Conservation (phyloP, 345 rosid genomes). For the Clarkia xantiana region DNA sequence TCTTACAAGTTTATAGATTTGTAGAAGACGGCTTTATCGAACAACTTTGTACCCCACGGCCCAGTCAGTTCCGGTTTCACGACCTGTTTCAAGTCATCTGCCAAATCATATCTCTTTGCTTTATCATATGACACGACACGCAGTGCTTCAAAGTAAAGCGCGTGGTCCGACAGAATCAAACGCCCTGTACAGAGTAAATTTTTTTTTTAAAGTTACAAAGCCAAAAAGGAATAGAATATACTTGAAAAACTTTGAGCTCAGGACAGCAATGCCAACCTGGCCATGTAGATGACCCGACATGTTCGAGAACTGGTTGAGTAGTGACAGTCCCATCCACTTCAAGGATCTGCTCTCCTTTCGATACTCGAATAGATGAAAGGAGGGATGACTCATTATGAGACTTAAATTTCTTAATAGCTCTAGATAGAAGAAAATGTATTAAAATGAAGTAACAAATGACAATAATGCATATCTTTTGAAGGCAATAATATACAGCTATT, state of each 20-base stretch:
- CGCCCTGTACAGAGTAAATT: constrained; percentile 40
- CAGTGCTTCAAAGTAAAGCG: constrained; percentile 80
- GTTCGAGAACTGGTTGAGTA: constrained; percentile 95
- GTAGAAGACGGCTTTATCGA: constrained; percentile 85
- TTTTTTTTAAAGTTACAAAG: background rate
- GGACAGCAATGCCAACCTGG: constrained; percentile 38
- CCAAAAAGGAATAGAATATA: background rate
- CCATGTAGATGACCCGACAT: constrained; percentile 91
- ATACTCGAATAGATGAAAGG: constrained; percentile 47
- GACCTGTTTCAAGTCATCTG: constrained; percentile 75
- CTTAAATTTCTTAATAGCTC: constrained; percentile 78
- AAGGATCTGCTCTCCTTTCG: constrained; percentile 63
- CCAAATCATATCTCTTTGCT: constrained; percentile 71
- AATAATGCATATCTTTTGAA: too few species aligned
- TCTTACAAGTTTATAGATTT: constrained; percentile 79
- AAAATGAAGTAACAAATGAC: background rate
- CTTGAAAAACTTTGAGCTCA: background rate
- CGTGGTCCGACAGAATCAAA: constrained; percentile 71
- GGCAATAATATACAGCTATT: too few species aligned
- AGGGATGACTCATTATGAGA: constrained; percentile 71
- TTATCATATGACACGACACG: constrained; percentile 82
- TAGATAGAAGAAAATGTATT: constrained; percentile 12
- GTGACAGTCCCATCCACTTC: constrained; percentile 95
- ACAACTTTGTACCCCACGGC: constrained; percentile 97
- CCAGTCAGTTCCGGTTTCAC: constrained; percentile 90